A percentile compares a stretch with the other conserved stretches of the same genome.
Evolutionary conservation across 306 rosid genomes (phyloP).

Genomic region (Boehmeria nivea): DNA sequence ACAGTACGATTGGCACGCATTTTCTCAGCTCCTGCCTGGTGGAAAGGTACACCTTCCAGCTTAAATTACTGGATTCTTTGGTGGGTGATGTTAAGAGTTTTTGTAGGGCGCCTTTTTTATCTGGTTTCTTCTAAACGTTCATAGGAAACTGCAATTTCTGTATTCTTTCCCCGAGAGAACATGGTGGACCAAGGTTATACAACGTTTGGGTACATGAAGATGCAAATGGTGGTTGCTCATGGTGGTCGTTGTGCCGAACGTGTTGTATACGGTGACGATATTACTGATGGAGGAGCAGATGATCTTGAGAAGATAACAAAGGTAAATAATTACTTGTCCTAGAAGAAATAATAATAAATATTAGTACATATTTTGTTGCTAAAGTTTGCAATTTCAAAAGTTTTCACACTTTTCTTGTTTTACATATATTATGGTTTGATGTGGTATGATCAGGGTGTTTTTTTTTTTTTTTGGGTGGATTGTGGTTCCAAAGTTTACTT

Average conservation of each 20-base stretch:
- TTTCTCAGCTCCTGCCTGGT: conserved; percentile 97
- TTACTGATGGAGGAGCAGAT: conserved; percentile 92
- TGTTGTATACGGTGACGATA: conserved; percentile 67
- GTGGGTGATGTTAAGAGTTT: conserved; percentile 15
- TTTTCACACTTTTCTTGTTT: too few species aligned
- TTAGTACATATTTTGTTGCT: too few species aligned
- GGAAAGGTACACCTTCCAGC: conserved; percentile 70
- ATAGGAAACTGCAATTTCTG: conserved; percentile 94
- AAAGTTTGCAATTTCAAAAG: too few species aligned
- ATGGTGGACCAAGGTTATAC: conserved; percentile 95
- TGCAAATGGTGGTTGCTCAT: conserved; percentile 98
- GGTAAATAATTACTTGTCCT: conserved; percentile 30
- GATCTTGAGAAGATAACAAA: conserved; percentile 91
- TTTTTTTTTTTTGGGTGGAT: too few species aligned
- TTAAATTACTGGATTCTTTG: conserved; percentile 1
- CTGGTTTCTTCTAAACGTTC: conserved; percentile 23
- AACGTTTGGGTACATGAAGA: conserved; percentile 89
- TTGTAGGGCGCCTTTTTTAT: conserved; percentile 5
- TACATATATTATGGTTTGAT: too few species aligned
- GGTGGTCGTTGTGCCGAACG: conserved; percentile 95
- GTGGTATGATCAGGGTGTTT: too few species aligned
- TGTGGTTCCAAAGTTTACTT: too few species aligned
- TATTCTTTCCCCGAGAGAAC: conserved; percentile 91
- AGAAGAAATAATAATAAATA: too few species aligned
- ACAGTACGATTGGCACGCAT: conserved; percentile 95